Evolutionary conservation across 2,329 filamentous ascomycete species (phyloP).

Genomic region (Epichloe sibirici): DNA sequence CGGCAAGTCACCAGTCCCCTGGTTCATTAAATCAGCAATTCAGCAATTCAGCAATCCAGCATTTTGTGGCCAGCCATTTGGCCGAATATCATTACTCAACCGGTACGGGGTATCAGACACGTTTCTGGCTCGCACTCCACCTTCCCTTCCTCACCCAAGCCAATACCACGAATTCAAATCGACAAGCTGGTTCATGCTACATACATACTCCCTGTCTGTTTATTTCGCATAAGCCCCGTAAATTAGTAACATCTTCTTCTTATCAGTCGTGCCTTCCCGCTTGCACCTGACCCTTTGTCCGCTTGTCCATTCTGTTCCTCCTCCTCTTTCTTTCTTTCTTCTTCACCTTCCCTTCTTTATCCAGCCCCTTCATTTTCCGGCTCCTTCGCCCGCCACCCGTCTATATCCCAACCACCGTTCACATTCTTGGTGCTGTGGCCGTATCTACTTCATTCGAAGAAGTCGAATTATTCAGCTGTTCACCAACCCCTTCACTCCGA

Average conservation of each 20-base stretch:
- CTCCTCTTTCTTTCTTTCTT: not conserved
- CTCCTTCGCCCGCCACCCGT: constrained; percentile 3
- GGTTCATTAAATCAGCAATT: no score
- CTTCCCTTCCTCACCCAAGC: not conserved
- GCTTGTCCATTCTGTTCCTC: not conserved
- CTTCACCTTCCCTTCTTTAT: constrained; percentile 1
- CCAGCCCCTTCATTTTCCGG: not conserved
- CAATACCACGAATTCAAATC: not conserved
- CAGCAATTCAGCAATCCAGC: not conserved
- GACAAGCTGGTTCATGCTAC: not conserved
- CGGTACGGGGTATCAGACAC: not conserved
- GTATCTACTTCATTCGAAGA: not conserved
- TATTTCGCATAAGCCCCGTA: not conserved
- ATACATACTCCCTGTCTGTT: not conserved
- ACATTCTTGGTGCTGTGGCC: not conserved
- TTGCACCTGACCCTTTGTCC: not conserved
- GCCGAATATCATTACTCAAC: not conserved
- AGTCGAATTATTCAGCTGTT: not conserved
- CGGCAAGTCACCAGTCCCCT: no score
- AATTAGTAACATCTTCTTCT: not conserved
- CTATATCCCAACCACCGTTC: constrained; percentile 2
- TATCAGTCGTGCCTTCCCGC: constrained; percentile 1
- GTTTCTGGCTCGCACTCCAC: not conserved
- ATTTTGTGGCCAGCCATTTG: not conserved
- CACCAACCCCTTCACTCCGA: not conserved